Percentiles rank a stretch among this genome's conserved stretches.
These are phyloP conservation scores for Persicaria maculosa DNA, from an alignment of 148 eudicot species.

Conservation along the genomic window DNA sequence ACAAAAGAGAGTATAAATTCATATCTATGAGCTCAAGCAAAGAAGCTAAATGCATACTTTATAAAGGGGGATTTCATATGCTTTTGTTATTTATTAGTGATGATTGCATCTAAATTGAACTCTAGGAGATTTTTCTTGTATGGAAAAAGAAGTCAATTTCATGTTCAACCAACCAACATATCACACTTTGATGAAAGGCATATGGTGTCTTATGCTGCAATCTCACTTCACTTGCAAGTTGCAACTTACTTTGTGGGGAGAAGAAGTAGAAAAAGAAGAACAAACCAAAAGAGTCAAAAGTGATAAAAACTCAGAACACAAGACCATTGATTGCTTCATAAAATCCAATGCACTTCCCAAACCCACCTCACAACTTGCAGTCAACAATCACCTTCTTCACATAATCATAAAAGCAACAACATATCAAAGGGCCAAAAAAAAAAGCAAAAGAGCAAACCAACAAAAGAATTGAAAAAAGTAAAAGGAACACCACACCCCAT, in stretches of 20 bases:
- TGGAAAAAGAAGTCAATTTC: conserved; percentile 4
- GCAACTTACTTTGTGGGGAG: background rate
- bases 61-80: background rate
- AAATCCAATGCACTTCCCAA: background rate
- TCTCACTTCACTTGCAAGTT: conserved; percentile 9
- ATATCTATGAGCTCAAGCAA: background rate
- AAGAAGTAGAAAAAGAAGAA: background rate
- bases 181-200: conserved; percentile 1
- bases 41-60: background rate
- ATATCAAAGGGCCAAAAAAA: background rate
- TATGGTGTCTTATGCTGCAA: conserved; percentile 4
- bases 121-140: background rate
- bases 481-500: conserved; percentile 5
- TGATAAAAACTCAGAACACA: background rate
- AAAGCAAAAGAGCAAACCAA: conserved; percentile 5
- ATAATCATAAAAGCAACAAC: conserved; percentile 3
- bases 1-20: background rate
- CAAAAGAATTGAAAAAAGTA: conserved; percentile 7
- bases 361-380: background rate
- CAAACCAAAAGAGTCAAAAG: background rate
- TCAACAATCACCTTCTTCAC: conserved; percentile 11
- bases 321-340: background rate
- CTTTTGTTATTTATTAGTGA: background rate
- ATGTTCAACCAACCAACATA: conserved; percentile 6
- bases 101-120: background rate